phyloP scores from a whole-genome alignment of 306 rosid genomes.

The Sophora flavescens region DNA sequence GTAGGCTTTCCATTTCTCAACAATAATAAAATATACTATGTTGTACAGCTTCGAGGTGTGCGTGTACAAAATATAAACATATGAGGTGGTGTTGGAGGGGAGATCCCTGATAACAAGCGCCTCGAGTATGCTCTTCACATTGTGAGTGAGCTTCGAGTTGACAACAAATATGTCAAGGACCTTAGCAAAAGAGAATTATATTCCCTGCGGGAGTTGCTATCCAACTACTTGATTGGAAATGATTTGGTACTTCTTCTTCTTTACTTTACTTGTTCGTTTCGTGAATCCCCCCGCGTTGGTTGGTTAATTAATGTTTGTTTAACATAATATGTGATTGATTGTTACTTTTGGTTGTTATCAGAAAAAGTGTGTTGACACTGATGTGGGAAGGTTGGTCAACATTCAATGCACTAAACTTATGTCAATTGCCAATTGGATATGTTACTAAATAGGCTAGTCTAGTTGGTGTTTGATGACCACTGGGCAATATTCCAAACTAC shows the following conservation, averaged over 20 bases:
- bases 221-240: slow-evolving; percentile 68
- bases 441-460: not conserved
- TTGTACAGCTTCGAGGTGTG: slow-evolving; percentile 59
- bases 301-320: slow-evolving; percentile 27
- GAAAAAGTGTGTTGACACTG: slow-evolving; percentile 59
- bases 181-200: slow-evolving; percentile 71
- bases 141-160: slow-evolving; percentile 67
- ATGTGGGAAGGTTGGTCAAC: slow-evolving; percentile 56
- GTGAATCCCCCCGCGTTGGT: not conserved
- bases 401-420: slow-evolving; percentile 47
- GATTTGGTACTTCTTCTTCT: slow-evolving; percentile 65
- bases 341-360: slow-evolving; percentile 40
- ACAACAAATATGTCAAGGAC: slow-evolving; percentile 72
- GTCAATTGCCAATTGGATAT: not conserved
- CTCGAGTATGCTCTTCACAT: slow-evolving; percentile 74
- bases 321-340: too few relatives aligned
- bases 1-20: not conserved
- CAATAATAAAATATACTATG: too few relatives aligned
- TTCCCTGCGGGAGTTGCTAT: slow-evolving; percentile 66
- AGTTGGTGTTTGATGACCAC: not conserved
- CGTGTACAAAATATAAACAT: slow-evolving; percentile 57
- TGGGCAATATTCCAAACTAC: not conserved
- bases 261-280: not conserved
- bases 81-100: slow-evolving; percentile 79
- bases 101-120: slow-evolving; percentile 76